Evolutionary conservation across 257 asterid genomes (phyloP).

Genomic region (Agastache rugosa): DNA sequence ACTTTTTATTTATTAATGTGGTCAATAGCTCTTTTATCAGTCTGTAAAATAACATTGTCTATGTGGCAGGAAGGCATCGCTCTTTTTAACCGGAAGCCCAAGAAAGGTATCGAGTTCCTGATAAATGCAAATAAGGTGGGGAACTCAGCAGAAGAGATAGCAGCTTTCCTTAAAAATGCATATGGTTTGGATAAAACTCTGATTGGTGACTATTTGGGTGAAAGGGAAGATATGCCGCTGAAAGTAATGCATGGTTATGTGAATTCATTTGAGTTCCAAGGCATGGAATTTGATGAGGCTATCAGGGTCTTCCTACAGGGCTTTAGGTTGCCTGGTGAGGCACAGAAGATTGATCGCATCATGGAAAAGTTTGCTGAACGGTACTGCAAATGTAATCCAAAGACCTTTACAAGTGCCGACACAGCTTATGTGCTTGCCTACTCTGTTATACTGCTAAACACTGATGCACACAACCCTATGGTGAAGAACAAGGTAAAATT

Average conservation of each 20-base stretch:
- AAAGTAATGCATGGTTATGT: slow-evolving; percentile 98
- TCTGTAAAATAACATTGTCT: slow-evolving; percentile 39
- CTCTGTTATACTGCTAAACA: slow-evolving; percentile 94
- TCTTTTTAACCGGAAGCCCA: slow-evolving; percentile 96
- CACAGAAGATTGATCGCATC: slow-evolving; percentile 96
- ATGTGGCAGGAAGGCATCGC: slow-evolving; percentile 98
- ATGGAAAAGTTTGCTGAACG: slow-evolving; percentile 99
- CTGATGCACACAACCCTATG: slow-evolving; percentile 99
- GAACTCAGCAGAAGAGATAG: slow-evolving; percentile 84
- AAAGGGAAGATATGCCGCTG: slow-evolving; percentile 94
- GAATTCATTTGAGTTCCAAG: slow-evolving; percentile 97
- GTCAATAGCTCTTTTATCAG: slow-evolving; percentile 32
- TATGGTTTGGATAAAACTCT: slow-evolving; percentile 86
- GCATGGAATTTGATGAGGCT: slow-evolving; percentile 92
- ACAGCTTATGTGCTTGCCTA: slow-evolving; percentile 99
- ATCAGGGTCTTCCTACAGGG: slow-evolving; percentile 90
- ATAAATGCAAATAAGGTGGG: slow-evolving; percentile 95
- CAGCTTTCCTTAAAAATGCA: slow-evolving; percentile 83
- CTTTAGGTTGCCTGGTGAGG: slow-evolving; percentile 98
- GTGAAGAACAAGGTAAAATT: slow-evolving; percentile 90
- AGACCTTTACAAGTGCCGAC: slow-evolving; percentile 91
- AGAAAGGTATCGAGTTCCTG: slow-evolving; percentile 94
- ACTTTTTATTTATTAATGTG: slow-evolving; percentile 32
- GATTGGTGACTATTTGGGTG: slow-evolving; percentile 98
- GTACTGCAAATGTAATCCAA: slow-evolving; percentile 93